Evolutionary conservation across 2,329 filamentous ascomycete species (phyloP), one percentile per base, ranked within the genome.

Genomic region (Penicillium sp.): DNA sequence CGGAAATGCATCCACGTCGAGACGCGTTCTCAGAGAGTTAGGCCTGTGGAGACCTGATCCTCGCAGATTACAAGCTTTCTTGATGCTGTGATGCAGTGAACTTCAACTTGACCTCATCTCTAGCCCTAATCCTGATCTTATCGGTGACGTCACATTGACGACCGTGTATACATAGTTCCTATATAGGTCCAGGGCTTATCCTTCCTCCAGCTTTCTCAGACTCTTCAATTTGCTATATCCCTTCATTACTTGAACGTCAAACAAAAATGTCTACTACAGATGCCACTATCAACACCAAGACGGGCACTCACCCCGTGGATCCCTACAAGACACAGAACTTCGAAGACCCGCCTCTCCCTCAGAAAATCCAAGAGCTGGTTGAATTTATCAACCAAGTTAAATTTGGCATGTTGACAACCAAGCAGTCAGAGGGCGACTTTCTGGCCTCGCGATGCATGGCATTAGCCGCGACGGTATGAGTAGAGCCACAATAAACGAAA

Each of bases 321-420:
- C 90, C 90, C 2, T 96, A 95, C 81, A 91, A 85, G 70, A 85
- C 89, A 59, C 84, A 87, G 76, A 92, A 90, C 77, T 79, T 85
- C 57, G 82, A 91, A 67, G 91, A 96, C 45, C 78, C 84, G 64
- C 79, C 86, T 3, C 75, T 91, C 34, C 83, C 89, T 65, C 83
- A 90, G 62, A 96, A 95, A 79, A 80, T 95, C 61, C 82, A 88
- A 58, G 90, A 89, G 58, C 82, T 96, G 39, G 79, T 82, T 66
- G 77, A 80, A 15, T 96, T 96, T 74, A 83, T 90, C 70, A 81
- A 84, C 38, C 80, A 82, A 60, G 84, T 82, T 79, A 96, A 95
- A 77, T 95, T 91, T 72, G 90, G 89, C 74, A 90, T 96, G 88
- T 87, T 96, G 85, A 94, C 91, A 9, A 95, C 92, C 23, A 82